phyloP scores from a whole-genome alignment of 805 yeast species.

The Yamadazyma insecticola region DNA sequence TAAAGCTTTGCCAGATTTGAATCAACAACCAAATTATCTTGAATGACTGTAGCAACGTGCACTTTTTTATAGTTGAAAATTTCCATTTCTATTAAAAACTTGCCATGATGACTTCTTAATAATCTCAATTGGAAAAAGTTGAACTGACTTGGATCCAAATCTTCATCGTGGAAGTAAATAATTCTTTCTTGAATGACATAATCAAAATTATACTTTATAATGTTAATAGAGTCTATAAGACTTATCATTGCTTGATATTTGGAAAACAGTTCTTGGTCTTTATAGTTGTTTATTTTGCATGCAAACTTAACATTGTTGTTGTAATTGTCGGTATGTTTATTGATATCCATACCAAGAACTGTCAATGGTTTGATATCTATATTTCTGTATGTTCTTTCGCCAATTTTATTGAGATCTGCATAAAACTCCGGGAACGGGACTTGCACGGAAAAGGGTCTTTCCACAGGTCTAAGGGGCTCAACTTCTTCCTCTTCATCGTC shows the following conservation, averaged over 20 bases:
- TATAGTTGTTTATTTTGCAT: too few relatives aligned
- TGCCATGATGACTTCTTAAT: conserved; percentile 45
- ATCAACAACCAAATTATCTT: conserved; percentile 52
- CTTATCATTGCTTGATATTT: too few relatives aligned
- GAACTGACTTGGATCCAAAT: conserved; percentile 48
- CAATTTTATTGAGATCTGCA: too few relatives aligned
- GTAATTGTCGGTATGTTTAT: too few relatives aligned
- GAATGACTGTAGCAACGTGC: conserved; percentile 57
- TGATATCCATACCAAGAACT: too few relatives aligned
- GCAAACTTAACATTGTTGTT: too few relatives aligned
- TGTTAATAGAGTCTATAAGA: too few relatives aligned
- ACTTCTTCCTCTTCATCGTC: conserved; percentile 22
- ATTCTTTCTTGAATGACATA: conserved; percentile 17
- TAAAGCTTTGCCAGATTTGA: too few relatives aligned
- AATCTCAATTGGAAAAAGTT: conserved; percentile 45
- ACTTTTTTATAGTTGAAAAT: conserved; percentile 46
- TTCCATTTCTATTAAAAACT: conserved; percentile 56
- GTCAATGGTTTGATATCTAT: too few relatives aligned
- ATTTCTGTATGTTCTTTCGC: too few relatives aligned
- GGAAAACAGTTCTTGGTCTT: too few relatives aligned
- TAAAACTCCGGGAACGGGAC: conserved; percentile 30
- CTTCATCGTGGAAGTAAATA: conserved; percentile 58
- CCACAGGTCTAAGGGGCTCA: conserved; percentile 18
- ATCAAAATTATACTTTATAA: conserved; percentile 1
- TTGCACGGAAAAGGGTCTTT: conserved; percentile 30